These are phyloP conservation scores for Lactifluus piperatus DNA, from an alignment of 768 basidiomycete genomes.

Conservation along the genomic window DNA sequence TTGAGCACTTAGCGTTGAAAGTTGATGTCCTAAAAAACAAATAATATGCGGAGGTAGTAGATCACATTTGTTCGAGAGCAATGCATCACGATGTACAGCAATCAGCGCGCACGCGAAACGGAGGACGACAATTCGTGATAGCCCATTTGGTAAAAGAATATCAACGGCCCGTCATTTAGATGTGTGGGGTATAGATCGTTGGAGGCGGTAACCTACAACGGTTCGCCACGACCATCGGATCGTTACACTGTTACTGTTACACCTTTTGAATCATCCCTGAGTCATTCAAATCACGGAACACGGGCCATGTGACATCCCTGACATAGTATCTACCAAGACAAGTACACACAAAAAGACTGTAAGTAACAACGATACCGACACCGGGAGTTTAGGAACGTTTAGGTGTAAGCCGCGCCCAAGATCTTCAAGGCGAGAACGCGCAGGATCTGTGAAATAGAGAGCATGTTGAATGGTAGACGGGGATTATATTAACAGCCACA, in stretches of 20 bases:
- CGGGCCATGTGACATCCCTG: neutral
- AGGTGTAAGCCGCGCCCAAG: slow-evolving; percentile 46
- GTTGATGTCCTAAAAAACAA: neutral
- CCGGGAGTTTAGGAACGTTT: neutral
- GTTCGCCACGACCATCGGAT: neutral
- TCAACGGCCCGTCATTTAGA: neutral
- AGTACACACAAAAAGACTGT: neutral
- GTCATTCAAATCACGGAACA: neutral
- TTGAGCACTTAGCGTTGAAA: neutral
- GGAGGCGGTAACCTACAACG: neutral
- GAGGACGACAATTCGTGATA: neutral
- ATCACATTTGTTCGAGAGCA: neutral
- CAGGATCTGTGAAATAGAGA: slow-evolving; percentile 49
- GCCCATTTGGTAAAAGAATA: neutral
- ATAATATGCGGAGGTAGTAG: neutral
- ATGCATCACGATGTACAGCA: neutral
- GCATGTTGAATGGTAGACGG: neutral
- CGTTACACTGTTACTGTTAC: neutral
- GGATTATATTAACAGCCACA: neutral
- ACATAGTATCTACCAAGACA: neutral
- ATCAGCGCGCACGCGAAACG: neutral
- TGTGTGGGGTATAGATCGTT: neutral
- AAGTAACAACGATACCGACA: no score
- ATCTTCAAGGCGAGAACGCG: slow-evolving; percentile 78
- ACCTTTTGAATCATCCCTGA: neutral